A percentile compares a stretch with the other conserved stretches of the same genome.
Evolutionary conservation across 768 basidiomycete genomes (phyloP).

Genomic region (Pleurotus ostreatus): DNA sequence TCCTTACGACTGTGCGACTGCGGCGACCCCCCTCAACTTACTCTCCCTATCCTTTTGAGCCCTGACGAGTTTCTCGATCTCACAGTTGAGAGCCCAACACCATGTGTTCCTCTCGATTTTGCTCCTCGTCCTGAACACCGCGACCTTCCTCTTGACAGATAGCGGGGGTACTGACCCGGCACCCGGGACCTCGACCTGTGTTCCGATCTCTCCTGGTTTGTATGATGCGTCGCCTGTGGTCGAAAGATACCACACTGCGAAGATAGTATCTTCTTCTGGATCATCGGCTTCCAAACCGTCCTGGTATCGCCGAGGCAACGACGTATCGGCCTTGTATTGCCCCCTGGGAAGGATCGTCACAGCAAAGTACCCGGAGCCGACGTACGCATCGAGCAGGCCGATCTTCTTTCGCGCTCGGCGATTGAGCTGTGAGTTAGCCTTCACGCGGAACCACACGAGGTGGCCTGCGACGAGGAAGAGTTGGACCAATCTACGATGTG

Average conservation of each 20-base stretch:
- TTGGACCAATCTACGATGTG: slow-evolving; percentile 51
- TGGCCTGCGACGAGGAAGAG: slow-evolving; percentile 74
- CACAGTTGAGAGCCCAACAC: slow-evolving; percentile 91
- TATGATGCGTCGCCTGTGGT: slow-evolving; percentile 21
- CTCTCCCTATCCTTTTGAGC: slow-evolving; percentile 60
- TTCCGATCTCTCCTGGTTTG: slow-evolving; percentile 18
- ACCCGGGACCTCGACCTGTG: background rate
- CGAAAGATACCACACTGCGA: slow-evolving; percentile 71
- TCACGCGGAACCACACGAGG: slow-evolving; percentile 68
- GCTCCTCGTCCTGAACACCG: slow-evolving; percentile 72
- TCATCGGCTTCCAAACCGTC: slow-evolving; percentile 91
- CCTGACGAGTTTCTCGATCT: slow-evolving; percentile 80
- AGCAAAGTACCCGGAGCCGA: slow-evolving; percentile 84
- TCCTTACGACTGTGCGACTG: slow-evolving; percentile 34
- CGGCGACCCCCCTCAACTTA: slow-evolving; percentile 60
- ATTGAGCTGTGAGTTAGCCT: slow-evolving; percentile 53
- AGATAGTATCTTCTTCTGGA: slow-evolving; percentile 81
- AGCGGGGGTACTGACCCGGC: slow-evolving; percentile 37
- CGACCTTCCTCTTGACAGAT: slow-evolving; percentile 54
- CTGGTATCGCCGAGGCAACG: slow-evolving; percentile 70
- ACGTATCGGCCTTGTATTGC: slow-evolving; percentile 55
- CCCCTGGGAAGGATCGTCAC: slow-evolving; percentile 58
- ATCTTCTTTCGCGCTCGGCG: slow-evolving; percentile 50
- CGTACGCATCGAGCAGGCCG: slow-evolving; percentile 69
- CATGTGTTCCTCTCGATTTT: slow-evolving; percentile 89